Evolutionary conservation across 345 rosid species (phyloP).

Genomic region (Rhodamnia argentea): DNA sequence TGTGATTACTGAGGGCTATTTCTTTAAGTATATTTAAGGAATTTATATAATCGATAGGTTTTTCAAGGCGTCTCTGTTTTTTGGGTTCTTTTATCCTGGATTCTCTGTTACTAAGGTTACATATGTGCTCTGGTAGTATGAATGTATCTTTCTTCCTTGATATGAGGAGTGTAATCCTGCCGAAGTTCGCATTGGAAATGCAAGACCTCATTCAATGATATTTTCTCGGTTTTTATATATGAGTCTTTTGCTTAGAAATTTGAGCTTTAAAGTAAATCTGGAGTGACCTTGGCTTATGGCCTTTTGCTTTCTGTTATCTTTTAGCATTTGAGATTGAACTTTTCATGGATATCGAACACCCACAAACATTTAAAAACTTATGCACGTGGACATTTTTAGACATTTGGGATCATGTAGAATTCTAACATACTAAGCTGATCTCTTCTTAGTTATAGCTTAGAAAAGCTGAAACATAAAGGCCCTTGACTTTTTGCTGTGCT

Average conservation of each 20-base stretch:
- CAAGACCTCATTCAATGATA: not conserved
- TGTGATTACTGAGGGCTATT: not conserved
- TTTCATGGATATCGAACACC: not conserved
- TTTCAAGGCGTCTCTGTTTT: not conserved
- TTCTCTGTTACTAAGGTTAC: not conserved
- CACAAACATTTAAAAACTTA: not conserved
- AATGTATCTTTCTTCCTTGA: not conserved
- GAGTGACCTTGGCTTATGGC: not conserved
- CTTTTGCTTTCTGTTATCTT: not conserved
- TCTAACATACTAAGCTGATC: not conserved
- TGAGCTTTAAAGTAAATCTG: not conserved
- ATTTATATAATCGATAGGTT: not conserved
- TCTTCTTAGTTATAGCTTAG: not conserved
- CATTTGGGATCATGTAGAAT: not conserved
- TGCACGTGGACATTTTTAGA: not conserved
- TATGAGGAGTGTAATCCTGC: not conserved
- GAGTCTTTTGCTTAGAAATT: not conserved
- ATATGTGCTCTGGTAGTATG: not conserved
- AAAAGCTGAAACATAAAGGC: not conserved
- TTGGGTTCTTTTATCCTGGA: not conserved
- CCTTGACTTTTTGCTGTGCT: not conserved
- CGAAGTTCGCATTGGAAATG: not conserved
- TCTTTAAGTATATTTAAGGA: not conserved
- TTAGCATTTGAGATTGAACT: not conserved
- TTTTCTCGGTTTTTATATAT: not conserved